phyloP scores from a whole-genome alignment of 495 filamentous ascomycete species.

The Neurospora cerealis region DNA sequence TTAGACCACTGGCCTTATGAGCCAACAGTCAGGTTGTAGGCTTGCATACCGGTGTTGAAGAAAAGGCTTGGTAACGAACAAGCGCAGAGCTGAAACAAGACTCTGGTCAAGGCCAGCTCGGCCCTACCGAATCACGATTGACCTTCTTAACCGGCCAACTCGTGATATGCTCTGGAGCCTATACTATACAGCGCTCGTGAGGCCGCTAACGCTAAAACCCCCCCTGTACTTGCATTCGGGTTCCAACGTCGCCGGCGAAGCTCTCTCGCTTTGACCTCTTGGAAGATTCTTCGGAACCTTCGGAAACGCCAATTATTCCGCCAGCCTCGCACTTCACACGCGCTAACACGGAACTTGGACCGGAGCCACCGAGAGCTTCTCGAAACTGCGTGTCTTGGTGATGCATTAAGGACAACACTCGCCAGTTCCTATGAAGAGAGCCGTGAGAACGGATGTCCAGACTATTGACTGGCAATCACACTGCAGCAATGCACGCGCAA shows the following conservation, averaged over 20 bases:
- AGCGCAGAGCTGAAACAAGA: not conserved
- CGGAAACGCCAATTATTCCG: conserved; percentile 19
- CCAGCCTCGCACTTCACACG: not conserved
- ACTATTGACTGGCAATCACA: not conserved
- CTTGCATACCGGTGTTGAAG: not conserved
- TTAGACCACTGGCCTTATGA: not conserved
- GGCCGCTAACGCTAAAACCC: not conserved
- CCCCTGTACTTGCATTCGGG: not conserved
- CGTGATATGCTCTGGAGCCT: not conserved
- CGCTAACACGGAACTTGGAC: not conserved
- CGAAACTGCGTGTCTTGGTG: not conserved
- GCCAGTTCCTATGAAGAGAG: not conserved
- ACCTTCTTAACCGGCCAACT: not conserved
- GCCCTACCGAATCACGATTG: not conserved
- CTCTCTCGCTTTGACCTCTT: conserved; percentile 23
- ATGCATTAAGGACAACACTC: not conserved
- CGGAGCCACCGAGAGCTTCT: not conserved
- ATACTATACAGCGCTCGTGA: not conserved
- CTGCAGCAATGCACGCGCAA: not conserved
- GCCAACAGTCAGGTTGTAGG: not conserved
- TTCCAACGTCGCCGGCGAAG: conserved; percentile 1
- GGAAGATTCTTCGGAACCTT: conserved; percentile 26
- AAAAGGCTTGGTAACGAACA: not conserved
- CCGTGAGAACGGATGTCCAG: not conserved
- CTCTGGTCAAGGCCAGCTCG: not conserved